phyloP scores from a whole-genome alignment of 768 basidiomycete genomes.

The Pluteus cervinus region DNA sequence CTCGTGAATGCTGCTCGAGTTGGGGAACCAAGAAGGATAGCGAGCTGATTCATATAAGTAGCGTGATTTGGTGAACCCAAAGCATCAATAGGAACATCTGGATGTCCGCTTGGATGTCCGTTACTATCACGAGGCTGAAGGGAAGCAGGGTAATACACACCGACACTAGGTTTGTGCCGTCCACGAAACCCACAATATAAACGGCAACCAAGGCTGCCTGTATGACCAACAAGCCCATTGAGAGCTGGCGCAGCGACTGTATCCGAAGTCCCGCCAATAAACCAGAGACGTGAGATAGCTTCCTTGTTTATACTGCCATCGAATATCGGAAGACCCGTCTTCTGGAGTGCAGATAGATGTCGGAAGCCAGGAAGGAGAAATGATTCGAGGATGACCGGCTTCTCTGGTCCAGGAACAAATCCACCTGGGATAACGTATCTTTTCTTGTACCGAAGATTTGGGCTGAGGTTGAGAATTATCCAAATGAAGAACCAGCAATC shows the following conservation, averaged over 20 bases:
- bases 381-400: constrained; percentile 25
- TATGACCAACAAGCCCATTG: constrained; percentile 4
- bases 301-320: constrained; percentile 6
- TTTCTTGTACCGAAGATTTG: constrained; percentile 25
- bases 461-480: constrained; percentile 26
- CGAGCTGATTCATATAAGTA: background rate
- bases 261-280: constrained; percentile 1
- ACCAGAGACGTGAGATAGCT: background rate
- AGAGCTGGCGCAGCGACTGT: background rate
- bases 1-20: background rate
- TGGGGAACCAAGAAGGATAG: background rate
- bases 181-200: background rate
- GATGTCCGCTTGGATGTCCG: background rate
- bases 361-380: constrained; percentile 27
- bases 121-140: background rate
- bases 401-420: constrained; percentile 28
- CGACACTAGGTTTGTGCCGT: background rate
- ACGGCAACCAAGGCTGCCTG: constrained; percentile 3
- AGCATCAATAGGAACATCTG: background rate
- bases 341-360: constrained; percentile 24
- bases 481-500: constrained; percentile 30
- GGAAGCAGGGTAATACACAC: constrained; percentile 1
- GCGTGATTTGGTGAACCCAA: constrained; percentile 2
- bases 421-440: constrained; percentile 23
- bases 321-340: constrained; percentile 15